These are phyloP conservation scores for Xanthoceras sorbifolium DNA, from an alignment of 345 rosid species.

Conservation along the genomic window DNA sequence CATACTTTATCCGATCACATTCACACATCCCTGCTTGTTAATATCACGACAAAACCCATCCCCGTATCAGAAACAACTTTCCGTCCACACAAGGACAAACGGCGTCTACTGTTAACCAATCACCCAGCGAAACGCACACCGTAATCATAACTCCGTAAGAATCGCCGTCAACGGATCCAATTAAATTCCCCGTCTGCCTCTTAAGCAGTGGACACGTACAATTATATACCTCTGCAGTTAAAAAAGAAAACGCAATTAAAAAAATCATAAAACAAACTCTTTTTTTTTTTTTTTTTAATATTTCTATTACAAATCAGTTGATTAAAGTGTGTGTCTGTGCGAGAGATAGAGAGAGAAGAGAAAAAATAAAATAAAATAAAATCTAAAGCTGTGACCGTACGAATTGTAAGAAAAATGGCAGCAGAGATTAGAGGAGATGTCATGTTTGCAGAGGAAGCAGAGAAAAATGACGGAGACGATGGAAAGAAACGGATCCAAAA, in stretches of 20 bases:
- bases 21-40: constrained; percentile 38
- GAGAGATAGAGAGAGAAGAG: neutral
- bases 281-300: too few species aligned
- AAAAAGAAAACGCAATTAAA: constrained; percentile 6
- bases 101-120: constrained; percentile 21
- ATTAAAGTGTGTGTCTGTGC: constrained; percentile 10
- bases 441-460: neutral
- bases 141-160: neutral
- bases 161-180: constrained; percentile 15
- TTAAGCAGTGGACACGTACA: constrained; percentile 22
- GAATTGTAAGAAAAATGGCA: constrained; percentile 13
- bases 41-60: constrained; percentile 44
- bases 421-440: constrained; percentile 10
- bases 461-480: constrained; percentile 8
- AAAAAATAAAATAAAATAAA: neutral
- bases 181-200: constrained; percentile 20
- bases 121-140: neutral
- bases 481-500: constrained; percentile 13
- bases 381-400: constrained; percentile 6
- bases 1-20: neutral
- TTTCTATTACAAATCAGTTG: neutral
- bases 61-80: constrained; percentile 44
- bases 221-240: neutral
- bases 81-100: constrained; percentile 29
- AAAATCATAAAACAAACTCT: neutral